A percentile compares a stretch with the other conserved stretches of the same genome.
These are phyloP conservation scores for Sclerospora graminicola DNA, from an alignment of 352 stramenopile genomes.

Conservation along the genomic window DNA sequence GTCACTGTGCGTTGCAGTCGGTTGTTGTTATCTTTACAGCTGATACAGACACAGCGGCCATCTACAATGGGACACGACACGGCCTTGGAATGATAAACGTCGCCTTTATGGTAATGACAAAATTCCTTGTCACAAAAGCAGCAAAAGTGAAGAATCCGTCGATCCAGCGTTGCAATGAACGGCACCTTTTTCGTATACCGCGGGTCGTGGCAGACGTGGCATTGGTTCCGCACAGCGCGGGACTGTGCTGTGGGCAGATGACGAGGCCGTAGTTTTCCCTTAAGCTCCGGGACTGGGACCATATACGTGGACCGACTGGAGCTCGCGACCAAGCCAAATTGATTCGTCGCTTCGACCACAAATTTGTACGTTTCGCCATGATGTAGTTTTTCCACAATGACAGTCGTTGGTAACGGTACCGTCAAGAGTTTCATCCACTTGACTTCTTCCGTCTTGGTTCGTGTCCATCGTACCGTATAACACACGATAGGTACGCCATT, in stretches of 20 bases:
- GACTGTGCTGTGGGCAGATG: slow-evolving; percentile 21
- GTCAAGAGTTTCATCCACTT: slow-evolving; percentile 71
- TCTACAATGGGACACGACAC: slow-evolving; percentile 73
- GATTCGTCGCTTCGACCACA: slow-evolving; percentile 72
- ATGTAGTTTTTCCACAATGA: slow-evolving; percentile 45
- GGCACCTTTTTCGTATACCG: slow-evolving; percentile 54
- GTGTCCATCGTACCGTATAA: slow-evolving; percentile 76
- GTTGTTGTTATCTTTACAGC: slow-evolving; percentile 58
- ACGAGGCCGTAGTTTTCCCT: slow-evolving; percentile 40
- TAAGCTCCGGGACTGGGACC: slow-evolving; percentile 67
- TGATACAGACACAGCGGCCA: slow-evolving; percentile 61
- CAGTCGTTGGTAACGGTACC: slow-evolving; percentile 51
- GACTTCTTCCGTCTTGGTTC: slow-evolving; percentile 59
- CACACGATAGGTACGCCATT: slow-evolving; percentile 77
- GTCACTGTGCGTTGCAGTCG: slow-evolving; percentile 44
- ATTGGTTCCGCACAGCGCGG: slow-evolving; percentile 46
- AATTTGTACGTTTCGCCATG: slow-evolving; percentile 83
- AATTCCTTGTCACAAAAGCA: slow-evolving; percentile 72
- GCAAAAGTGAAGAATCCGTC: slow-evolving; percentile 74
- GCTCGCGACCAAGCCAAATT: slow-evolving; percentile 60
- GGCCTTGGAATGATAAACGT: slow-evolving; percentile 70
- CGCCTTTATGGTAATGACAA: slow-evolving; percentile 74
- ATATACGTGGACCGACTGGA: slow-evolving; percentile 82
- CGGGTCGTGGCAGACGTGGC: slow-evolving; percentile 63
- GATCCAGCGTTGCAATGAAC: slow-evolving; percentile 52